These are phyloP conservation scores for Ophiostoma triangulosporum DNA, from an alignment of 2,329 filamentous ascomycete genomes.

Conservation along the genomic window DNA sequence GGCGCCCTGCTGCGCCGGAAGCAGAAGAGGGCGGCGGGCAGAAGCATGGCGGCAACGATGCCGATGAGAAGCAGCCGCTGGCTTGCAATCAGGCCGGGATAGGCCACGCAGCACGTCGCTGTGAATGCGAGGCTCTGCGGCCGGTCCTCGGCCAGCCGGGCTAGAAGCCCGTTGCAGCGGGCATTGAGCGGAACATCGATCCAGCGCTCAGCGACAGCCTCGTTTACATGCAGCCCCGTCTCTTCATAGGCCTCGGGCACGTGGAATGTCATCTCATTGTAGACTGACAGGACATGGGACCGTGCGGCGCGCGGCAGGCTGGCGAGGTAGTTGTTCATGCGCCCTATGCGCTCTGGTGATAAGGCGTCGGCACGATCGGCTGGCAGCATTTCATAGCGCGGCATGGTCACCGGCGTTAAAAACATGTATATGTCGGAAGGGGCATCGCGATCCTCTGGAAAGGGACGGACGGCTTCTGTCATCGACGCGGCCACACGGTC, in stretches of 20 bases:
- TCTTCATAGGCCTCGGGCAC: constrained; percentile 25
- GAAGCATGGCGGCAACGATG: background rate
- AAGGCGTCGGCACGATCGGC: constrained; percentile 28
- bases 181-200: constrained; percentile 40
- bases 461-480: background rate
- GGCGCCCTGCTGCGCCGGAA: background rate
- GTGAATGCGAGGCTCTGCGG: constrained; percentile 22
- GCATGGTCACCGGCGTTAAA: constrained; percentile 26
- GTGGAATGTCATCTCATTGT: constrained; percentile 31
- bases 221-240: constrained; percentile 35
- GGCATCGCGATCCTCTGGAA: background rate
- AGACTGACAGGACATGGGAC: constrained; percentile 36
- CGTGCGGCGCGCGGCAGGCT: constrained; percentile 26
- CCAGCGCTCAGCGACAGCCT: constrained; percentile 31
- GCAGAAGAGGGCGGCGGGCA: background rate
- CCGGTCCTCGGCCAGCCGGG: constrained; percentile 18
- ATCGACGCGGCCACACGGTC: constrained; percentile 25
- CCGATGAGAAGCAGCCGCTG: constrained; percentile 19
- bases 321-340: constrained; percentile 39
- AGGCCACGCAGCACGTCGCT: constrained; percentile 38
- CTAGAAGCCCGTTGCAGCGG: constrained; percentile 36
- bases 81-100: constrained; percentile 22
- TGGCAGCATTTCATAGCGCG: constrained; percentile 30
- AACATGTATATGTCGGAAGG: constrained; percentile 16
- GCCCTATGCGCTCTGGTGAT: constrained; percentile 31